Conservation (phyloP, 1,139 yeast genomes). For the Pichia norvegensis region DNA sequence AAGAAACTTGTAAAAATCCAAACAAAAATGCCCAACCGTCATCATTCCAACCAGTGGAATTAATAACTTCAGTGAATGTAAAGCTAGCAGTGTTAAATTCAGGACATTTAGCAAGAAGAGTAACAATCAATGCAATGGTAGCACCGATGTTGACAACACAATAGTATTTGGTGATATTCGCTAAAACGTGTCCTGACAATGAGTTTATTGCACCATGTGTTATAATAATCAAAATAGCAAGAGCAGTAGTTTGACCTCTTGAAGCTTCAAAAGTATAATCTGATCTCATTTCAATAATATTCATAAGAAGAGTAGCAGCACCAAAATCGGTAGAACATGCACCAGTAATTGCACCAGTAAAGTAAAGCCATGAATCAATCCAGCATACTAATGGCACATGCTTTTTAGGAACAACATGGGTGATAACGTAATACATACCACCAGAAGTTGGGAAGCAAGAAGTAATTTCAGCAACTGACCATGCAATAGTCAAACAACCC, state of each 20-base stretch:
- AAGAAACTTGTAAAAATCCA: conserved; percentile 32
- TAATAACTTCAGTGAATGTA: conserved; percentile 27
- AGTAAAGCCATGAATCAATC: conserved; percentile 40
- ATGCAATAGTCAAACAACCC: conserved; percentile 51
- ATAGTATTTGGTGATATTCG: conserved; percentile 35
- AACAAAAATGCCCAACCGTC: conserved; percentile 32
- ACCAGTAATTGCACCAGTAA: conserved; percentile 39
- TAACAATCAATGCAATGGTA: conserved; percentile 31
- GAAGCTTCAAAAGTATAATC: conserved; percentile 35
- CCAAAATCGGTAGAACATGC: conserved; percentile 32
- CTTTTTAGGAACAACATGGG: conserved; percentile 29
- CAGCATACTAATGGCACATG: conserved; percentile 32
- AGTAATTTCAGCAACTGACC: conserved; percentile 59
- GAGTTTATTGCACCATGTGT: conserved; percentile 37
- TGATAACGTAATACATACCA: conserved; percentile 48
- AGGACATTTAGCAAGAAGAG: conserved; percentile 29
- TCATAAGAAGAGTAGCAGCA: conserved; percentile 34
- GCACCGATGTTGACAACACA: conserved; percentile 37
- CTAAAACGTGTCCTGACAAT: conserved; percentile 34
- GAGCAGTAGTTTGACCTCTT: conserved; percentile 35
- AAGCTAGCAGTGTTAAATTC: conserved; percentile 25
- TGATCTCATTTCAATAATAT: conserved; percentile 36
- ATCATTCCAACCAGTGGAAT: conserved; percentile 29
- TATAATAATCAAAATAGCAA: conserved; percentile 33
- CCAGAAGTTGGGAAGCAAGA: conserved; percentile 70